A percentile compares a stretch with the other conserved stretches of the same genome.
phyloP scores from a whole-genome alignment of 2,329 filamentous ascomycete genomes.

The Magnaporthiopsis rhizophila region DNA sequence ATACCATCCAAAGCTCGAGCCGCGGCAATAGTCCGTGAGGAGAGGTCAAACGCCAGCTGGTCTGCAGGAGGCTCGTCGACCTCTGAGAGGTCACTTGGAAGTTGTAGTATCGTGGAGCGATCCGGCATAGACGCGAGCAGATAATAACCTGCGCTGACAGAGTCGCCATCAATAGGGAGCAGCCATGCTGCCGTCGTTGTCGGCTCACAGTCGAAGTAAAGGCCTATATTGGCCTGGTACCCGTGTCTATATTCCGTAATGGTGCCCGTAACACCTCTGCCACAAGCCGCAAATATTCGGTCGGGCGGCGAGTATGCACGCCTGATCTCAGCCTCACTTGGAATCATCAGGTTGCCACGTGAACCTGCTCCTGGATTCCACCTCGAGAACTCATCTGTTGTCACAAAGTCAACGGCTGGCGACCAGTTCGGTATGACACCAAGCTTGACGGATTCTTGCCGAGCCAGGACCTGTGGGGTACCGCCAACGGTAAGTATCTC shows the following conservation, averaged over 20 bases:
- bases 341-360: constrained; percentile 13
- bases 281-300: constrained; percentile 58
- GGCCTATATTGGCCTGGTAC: constrained; percentile 57
- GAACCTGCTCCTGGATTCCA: constrained; percentile 18
- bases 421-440: constrained; percentile 60
- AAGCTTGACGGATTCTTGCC: constrained; percentile 43
- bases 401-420: constrained; percentile 46
- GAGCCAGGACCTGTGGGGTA: constrained; percentile 40
- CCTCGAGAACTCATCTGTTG: constrained; percentile 29
- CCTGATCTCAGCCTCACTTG: constrained; percentile 25
- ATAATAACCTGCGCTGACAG: constrained; percentile 23
- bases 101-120: constrained; percentile 37
- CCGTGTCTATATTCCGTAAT: constrained; percentile 64
- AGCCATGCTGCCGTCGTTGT: constrained; percentile 47
- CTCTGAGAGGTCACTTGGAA: constrained; percentile 39
- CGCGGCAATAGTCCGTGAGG: constrained; percentile 43
- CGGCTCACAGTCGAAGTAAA: constrained; percentile 43
- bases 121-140: constrained; percentile 43
- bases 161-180: constrained; percentile 25
- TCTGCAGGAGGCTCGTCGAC: constrained; percentile 34
- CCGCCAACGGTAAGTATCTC: neutral
- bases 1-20: constrained; percentile 25
- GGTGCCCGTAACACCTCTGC: constrained; percentile 52
- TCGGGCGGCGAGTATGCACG: constrained; percentile 47
- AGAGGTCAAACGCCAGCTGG: constrained; percentile 40